Conservation (phyloP, 1,139 yeast genomes). For the Hemisphaericaspora xylofermentans region DNA sequence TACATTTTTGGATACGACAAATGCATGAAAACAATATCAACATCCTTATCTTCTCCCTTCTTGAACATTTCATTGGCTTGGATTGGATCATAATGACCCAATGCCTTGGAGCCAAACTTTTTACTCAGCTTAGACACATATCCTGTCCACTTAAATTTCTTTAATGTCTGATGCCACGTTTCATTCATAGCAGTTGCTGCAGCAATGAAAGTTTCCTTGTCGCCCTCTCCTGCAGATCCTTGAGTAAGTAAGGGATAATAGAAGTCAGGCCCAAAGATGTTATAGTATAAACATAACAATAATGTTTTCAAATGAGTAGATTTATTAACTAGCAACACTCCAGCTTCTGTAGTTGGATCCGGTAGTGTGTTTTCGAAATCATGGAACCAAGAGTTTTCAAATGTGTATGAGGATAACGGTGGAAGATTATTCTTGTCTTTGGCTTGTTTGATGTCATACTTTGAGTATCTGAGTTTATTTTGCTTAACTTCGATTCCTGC, state of each 20-base stretch:
- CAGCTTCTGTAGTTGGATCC: conserved; percentile 64
- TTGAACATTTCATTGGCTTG: conserved; percentile 15
- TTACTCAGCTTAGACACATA: conserved; percentile 37
- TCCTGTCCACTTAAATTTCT: conserved; percentile 54
- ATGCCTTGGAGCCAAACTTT: conserved; percentile 50
- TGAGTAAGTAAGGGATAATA: conserved; percentile 64
- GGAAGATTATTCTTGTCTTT: conserved; percentile 21
- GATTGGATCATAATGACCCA: conserved; percentile 62
- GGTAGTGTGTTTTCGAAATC: conserved; percentile 59
- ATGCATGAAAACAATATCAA: conserved; percentile 51
- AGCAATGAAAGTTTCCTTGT: conserved; percentile 66
- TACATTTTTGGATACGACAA: conserved; percentile 62
- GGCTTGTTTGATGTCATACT: conserved; percentile 30
- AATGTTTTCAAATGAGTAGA: conserved; percentile 50
- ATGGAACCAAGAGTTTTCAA: conserved; percentile 44
- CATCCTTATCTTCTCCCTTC: conserved; percentile 9
- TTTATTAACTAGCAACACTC: conserved; percentile 59
- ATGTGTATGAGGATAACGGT: conserved; percentile 33
- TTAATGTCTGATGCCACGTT: conserved; percentile 55
- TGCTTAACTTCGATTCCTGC: conserved; percentile 40
- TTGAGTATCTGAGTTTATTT: conserved; percentile 35
- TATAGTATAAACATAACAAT: conserved; percentile 55
- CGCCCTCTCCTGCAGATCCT: conserved; percentile 74
- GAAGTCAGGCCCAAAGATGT: conserved; percentile 57
- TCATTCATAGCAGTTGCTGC: conserved; percentile 54